These are phyloP conservation scores for Apiotrichum veenhuisii DNA, from an alignment of 1,284 basidiomycete species.

Conservation along the genomic window DNA sequence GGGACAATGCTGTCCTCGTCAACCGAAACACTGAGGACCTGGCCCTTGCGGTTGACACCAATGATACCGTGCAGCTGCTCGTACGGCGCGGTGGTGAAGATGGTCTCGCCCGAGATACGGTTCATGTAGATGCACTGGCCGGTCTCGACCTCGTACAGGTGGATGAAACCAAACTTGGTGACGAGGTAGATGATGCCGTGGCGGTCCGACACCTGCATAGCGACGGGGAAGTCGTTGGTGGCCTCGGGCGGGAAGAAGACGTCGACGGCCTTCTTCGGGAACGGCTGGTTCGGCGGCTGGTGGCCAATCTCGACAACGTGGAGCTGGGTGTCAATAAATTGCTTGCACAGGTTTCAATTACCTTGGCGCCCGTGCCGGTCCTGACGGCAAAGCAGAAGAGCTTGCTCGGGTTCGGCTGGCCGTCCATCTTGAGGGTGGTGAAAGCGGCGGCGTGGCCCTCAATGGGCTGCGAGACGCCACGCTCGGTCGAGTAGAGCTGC, in stretches of 20 bases:
- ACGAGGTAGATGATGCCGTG: conserved; percentile 97
- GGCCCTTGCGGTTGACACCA: conserved; percentile 99
- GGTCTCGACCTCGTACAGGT: conserved; percentile 98
- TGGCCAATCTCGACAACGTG: conserved; percentile 99
- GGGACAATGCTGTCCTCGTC: conserved; percentile 96
- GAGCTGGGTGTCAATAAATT: conserved; percentile 58
- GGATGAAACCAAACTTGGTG: conserved; percentile 99
- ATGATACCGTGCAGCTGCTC: conserved; percentile 93
- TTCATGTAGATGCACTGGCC: conserved; percentile 99
- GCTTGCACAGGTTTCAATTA: conserved; percentile 39
- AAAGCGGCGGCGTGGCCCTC: conserved; percentile 98
- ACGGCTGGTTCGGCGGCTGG: conserved; percentile 87
- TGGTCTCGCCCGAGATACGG: conserved; percentile 98
- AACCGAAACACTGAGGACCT: conserved; percentile 93
- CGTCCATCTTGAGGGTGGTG: conserved; percentile 85
- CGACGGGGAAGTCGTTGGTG: conserved; percentile 98
- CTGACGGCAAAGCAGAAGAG: conserved; percentile 94
- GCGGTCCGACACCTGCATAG: conserved; percentile 97
- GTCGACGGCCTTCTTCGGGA: conserved; percentile 96
- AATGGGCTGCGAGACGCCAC: conserved; percentile 96
- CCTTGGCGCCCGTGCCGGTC: conserved; percentile 94
- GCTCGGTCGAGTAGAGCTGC: conserved; percentile 74
- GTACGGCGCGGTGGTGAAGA: conserved; percentile 97
- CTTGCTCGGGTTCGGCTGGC: conserved; percentile 76
- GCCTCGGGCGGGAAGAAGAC: conserved; percentile 99